Evolutionary conservation across 805 yeast genomes (phyloP).

Genomic region (Pichia deserticola): DNA sequence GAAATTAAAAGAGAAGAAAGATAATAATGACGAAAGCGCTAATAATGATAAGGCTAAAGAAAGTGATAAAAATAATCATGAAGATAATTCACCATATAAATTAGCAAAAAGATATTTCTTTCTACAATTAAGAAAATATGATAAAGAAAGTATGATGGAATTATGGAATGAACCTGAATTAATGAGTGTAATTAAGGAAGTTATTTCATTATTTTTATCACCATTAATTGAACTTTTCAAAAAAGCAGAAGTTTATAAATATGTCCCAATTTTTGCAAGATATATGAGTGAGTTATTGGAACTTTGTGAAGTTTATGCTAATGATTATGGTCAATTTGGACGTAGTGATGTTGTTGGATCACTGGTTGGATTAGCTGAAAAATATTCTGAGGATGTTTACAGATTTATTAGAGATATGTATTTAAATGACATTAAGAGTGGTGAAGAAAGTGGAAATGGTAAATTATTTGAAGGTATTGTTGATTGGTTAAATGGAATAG

Average conservation of each 20-base stretch:
- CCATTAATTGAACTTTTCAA: conserved; percentile 66
- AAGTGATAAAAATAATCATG: conserved; percentile 8
- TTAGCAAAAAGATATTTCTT: conserved; percentile 55
- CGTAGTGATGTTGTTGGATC: conserved; percentile 57
- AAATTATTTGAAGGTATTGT: conserved; percentile 61
- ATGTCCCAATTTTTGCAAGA: conserved; percentile 53
- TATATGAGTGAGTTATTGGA: conserved; percentile 62
- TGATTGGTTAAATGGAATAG: conserved; percentile 63
- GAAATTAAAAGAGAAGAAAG: background rate
- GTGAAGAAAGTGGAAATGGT: conserved; percentile 18
- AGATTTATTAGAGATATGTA: conserved; percentile 77
- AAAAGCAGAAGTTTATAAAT: conserved; percentile 56
- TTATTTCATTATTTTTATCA: conserved; percentile 64
- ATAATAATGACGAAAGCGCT: background rate
- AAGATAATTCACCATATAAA: conserved; percentile 30
- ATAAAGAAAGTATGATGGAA: conserved; percentile 66
- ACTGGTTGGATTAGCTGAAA: conserved; percentile 56
- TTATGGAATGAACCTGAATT: conserved; percentile 83
- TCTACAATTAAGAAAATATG: conserved; percentile 59
- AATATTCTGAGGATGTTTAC: conserved; percentile 68
- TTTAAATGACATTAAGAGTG: conserved; percentile 52
- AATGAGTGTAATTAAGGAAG: conserved; percentile 63
- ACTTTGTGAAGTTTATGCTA: conserved; percentile 43
- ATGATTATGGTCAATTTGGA: conserved; percentile 34
- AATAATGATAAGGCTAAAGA: background rate